Evolutionary conservation across 805 yeast genomes (phyloP), one percentile per base, ranked within the genome.

Genomic region (Brettanomyces nanus): DNA sequence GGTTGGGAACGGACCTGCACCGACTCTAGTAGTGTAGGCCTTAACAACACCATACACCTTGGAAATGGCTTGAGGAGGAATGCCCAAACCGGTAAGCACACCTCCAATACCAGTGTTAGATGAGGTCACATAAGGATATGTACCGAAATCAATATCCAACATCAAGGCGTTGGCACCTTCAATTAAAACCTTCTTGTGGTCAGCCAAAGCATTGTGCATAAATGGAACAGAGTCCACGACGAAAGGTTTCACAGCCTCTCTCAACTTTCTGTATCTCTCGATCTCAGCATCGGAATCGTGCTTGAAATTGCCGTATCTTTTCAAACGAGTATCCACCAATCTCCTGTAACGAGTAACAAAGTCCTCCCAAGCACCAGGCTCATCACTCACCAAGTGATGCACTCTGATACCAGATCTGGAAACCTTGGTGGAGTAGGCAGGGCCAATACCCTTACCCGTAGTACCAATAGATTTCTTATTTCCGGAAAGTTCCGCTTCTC

Each of bases 1-100:
- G 40, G 97, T 81, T 45, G 98, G 97, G 83, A 92, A 92, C 23
- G 98, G 98, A 47, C 98, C 98, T 59, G 89, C 97, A 53, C 98
- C 98, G 39, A 92, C 98, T 65, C 98, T 80, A 27, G 98, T 92
- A 33, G 98, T 92, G 66, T 92, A 92, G 30, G 97, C 97, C 70
- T 92, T 92, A 33, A 90, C 97, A 19, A 92, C 98, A 63, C 98
- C 98, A 59, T 81, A 86, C 32, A 87, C 70, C 60, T 86, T 80
- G 38, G 70, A 73, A 52, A 92, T 81, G 45, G 78, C 66, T 47
- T 70, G 74, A 50, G 98, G 98, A n/a, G 97, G 96, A 44, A 92
- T 62, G 50, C 97, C 98, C 48, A 92, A 74, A 45, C 98, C 98
- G 28, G 98, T 92, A 54, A 87, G 69, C 36, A 92, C 97, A 66